These are phyloP conservation scores for Globisporangium nagaii DNA, from an alignment of 352 stramenopile genomes.

Conservation along the genomic window DNA sequence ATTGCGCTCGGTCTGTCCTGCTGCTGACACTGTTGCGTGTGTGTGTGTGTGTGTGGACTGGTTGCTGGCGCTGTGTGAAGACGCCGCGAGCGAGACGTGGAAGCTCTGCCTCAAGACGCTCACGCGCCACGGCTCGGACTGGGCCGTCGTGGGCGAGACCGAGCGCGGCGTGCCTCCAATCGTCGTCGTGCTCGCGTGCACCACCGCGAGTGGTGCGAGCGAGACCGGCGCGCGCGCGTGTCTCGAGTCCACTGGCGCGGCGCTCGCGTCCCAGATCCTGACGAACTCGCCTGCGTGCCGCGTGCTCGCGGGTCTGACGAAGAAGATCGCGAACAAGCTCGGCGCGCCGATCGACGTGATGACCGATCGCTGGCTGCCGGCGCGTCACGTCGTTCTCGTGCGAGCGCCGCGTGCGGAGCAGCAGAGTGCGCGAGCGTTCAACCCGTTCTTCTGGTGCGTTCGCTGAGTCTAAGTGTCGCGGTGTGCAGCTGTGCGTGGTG, in stretches of 20 bases:
- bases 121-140: conserved; percentile 68
- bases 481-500: too few relatives aligned
- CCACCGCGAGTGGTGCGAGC: neutral
- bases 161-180: conserved; percentile 67
- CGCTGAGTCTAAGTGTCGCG: too few relatives aligned
- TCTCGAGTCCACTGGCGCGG: conserved; percentile 52
- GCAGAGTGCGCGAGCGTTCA: conserved; percentile 41
- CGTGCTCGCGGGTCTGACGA: conserved; percentile 71
- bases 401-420: conserved; percentile 5
- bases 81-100: conserved; percentile 47
- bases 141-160: conserved; percentile 51
- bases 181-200: conserved; percentile 51
- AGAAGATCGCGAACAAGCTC: conserved; percentile 82
- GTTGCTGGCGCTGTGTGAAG: conserved; percentile 20
- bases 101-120: conserved; percentile 67
- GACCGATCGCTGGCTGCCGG: conserved; percentile 76
- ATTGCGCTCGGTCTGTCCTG: too few relatives aligned
- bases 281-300: conserved; percentile 70
- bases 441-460: conserved; percentile 67
- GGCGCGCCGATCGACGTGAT: conserved; percentile 76
- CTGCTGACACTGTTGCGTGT: too few relatives aligned
- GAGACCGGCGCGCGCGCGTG: conserved; percentile 9
- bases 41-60: too few relatives aligned
- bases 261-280: conserved; percentile 37
- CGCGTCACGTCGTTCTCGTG: conserved; percentile 22